A percentile compares a stretch with the other conserved stretches of the same genome.
phyloP scores from a whole-genome alignment of 805 yeast genomes.

The Saccharomycopsis lassenensis region DNA sequence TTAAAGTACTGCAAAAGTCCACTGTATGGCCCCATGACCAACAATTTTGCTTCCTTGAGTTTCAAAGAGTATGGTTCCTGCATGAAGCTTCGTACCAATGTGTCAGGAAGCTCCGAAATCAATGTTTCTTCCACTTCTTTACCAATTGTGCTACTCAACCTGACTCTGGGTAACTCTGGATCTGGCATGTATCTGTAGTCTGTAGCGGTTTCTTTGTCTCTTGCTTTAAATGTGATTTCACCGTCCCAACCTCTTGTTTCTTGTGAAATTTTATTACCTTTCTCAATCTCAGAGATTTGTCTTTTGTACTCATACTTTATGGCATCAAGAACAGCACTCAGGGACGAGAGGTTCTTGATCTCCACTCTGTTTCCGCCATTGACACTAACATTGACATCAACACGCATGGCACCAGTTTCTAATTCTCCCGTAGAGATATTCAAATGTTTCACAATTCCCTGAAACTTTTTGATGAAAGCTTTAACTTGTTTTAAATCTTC shows the following conservation, averaged over 20 bases:
- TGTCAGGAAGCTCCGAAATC: conserved; percentile 57
- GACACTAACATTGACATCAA: conserved; percentile 87
- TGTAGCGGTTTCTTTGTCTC: conserved; percentile 70
- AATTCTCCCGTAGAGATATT: conserved; percentile 80
- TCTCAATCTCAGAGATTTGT: conserved; percentile 42
- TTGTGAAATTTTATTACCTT: conserved; percentile 25
- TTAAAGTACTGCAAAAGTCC: conserved; percentile 44
- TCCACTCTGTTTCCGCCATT: conserved; percentile 64
- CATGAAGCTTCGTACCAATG: conserved; percentile 35
- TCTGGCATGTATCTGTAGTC: conserved; percentile 96
- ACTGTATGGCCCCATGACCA: conserved; percentile 26
- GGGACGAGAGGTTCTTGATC: conserved; percentile 78
- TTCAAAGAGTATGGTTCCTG: conserved; percentile 43
- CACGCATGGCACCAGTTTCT: conserved; percentile 91
- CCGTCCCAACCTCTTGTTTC: conserved; percentile 97
- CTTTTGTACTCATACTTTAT: conserved; percentile 61
- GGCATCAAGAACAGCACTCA: conserved; percentile 70
- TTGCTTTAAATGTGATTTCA: conserved; percentile 45
- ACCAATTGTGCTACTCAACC: conserved; percentile 33
- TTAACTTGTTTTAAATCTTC: conserved; percentile 53
- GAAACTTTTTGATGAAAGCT: conserved; percentile 73
- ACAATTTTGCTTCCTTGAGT: conserved; percentile 64
- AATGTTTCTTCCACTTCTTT: conserved; percentile 27
- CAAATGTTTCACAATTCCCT: conserved; percentile 53
- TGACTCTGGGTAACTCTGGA: conserved; percentile 65